phyloP scores from a whole-genome alignment of 805 yeast species.

The Saccharomycopsis sp. region DNA sequence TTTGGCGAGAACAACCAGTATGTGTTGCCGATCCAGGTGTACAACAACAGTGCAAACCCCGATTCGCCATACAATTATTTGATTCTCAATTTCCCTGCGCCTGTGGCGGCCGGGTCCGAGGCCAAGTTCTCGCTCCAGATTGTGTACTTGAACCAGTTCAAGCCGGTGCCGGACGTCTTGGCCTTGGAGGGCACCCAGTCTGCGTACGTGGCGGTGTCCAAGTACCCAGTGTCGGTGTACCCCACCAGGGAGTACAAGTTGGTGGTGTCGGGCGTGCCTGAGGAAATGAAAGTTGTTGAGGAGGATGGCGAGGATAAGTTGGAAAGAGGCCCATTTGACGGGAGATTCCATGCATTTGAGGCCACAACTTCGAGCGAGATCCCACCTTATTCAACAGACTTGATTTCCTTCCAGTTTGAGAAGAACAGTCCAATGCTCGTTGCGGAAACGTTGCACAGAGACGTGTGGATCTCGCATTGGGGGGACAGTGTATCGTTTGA shows the following conservation, averaged over 20 bases:
- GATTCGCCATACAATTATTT: conserved; percentile 31
- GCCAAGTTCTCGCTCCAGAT: conserved; percentile 40
- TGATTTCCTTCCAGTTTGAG: conserved; percentile 51
- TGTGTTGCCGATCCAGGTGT: conserved; percentile 14
- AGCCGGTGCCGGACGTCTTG: conserved; percentile 58
- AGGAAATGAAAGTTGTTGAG: conserved; percentile 30
- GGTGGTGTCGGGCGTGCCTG: conserved; percentile 34
- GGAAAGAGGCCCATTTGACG: conserved; percentile 12
- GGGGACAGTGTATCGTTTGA: conserved; percentile 63
- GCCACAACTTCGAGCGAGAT: conserved; percentile 21
- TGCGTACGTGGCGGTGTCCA: conserved; percentile 44
- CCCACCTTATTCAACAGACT: conserved; percentile 37
- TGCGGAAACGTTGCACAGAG: conserved; percentile 55
- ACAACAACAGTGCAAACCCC: conserved; percentile 14
- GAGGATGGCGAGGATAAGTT: conserved; percentile 24
- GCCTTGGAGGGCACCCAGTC: conserved; percentile 53
- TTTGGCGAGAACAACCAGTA: background rate
- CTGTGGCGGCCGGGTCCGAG: conserved; percentile 48
- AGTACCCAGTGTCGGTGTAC: conserved; percentile 56
- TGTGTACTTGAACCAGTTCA: conserved; percentile 38
- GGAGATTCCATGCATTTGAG: background rate
- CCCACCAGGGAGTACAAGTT: conserved; percentile 40
- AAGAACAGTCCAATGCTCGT: conserved; percentile 58
- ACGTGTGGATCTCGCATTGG: conserved; percentile 86
- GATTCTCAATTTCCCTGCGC: conserved; percentile 46